Conservation (phyloP, 2,329 filamentous ascomycete genomes). For the Aspergillus thermomutatus region DNA sequence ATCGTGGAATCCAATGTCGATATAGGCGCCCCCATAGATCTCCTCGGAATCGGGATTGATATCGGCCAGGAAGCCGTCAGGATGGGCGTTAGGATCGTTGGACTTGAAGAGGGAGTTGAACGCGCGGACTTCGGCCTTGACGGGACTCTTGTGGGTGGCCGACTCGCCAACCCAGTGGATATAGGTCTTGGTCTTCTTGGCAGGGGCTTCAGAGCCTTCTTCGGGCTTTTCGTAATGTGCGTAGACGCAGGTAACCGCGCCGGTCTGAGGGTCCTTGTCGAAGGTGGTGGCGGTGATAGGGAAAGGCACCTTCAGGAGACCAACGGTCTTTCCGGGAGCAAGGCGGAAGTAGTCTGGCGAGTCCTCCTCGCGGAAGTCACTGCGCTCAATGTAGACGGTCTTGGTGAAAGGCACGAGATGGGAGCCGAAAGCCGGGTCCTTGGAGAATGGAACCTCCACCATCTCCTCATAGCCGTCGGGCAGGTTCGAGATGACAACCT, state of each 20-base stretch:
- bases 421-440: constrained; percentile 58
- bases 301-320: constrained; percentile 67
- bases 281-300: constrained; percentile 68
- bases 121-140: constrained; percentile 69
- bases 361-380: constrained; percentile 72
- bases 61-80: constrained; percentile 78
- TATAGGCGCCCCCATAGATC: constrained; percentile 71
- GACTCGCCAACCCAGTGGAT: constrained; percentile 87
- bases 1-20: constrained; percentile 81
- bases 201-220: constrained; percentile 56
- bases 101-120: constrained; percentile 84
- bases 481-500: constrained; percentile 75
- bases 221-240: constrained; percentile 65
- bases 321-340: constrained; percentile 70
- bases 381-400: constrained; percentile 79
- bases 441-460: constrained; percentile 72
- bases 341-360: constrained; percentile 74
- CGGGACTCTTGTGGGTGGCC: constrained; percentile 57
- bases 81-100: constrained; percentile 72
- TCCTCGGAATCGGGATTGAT: constrained; percentile 81
- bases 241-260: constrained; percentile 63
- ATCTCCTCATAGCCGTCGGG: constrained; percentile 64
- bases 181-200: constrained; percentile 65
- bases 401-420: constrained; percentile 66
- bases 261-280: constrained; percentile 61